Evolutionary conservation across 257 asterid genomes (phyloP).

Genomic region (Solanum sitiens): DNA sequence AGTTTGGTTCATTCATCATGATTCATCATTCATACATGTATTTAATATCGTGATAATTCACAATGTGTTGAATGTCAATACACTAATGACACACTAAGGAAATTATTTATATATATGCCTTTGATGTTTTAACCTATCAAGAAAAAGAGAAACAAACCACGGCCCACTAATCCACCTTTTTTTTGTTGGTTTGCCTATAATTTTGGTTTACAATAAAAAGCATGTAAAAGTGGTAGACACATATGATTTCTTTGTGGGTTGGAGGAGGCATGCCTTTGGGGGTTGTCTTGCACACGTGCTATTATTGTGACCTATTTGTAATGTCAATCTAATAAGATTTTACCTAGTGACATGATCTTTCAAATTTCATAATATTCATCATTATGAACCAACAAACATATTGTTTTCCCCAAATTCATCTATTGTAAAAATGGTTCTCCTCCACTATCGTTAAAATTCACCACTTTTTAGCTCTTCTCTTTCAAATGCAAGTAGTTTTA

Average conservation of each 20-base stretch:
- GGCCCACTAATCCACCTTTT: not conserved
- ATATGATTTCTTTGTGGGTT: constrained; percentile 10
- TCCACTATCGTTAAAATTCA: not conserved
- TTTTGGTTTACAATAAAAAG: not conserved
- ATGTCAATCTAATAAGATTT: not conserved
- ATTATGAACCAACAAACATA: not conserved
- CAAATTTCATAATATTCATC: not conserved
- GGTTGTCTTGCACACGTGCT: not conserved
- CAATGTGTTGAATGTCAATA: not conserved
- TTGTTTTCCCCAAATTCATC: not conserved
- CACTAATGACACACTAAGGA: not conserved
- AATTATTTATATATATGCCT: not conserved
- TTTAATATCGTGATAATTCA: not conserved
- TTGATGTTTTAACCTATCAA: not conserved
- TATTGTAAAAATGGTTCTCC: not conserved
- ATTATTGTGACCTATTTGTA: not conserved
- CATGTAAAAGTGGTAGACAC: not conserved
- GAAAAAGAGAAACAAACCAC: not conserved
- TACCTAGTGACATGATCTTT: not conserved
- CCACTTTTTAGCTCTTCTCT: not conserved
- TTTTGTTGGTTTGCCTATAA: not conserved
- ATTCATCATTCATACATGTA: not conserved
- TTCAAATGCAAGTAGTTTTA: not conserved
- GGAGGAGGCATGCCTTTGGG: not conserved
- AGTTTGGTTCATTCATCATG: not conserved